Evolutionary conservation across 2,329 filamentous ascomycete genomes (phyloP), one percentile per base, ranked within the genome.

Genomic region (Exophiala bonariae): DNA sequence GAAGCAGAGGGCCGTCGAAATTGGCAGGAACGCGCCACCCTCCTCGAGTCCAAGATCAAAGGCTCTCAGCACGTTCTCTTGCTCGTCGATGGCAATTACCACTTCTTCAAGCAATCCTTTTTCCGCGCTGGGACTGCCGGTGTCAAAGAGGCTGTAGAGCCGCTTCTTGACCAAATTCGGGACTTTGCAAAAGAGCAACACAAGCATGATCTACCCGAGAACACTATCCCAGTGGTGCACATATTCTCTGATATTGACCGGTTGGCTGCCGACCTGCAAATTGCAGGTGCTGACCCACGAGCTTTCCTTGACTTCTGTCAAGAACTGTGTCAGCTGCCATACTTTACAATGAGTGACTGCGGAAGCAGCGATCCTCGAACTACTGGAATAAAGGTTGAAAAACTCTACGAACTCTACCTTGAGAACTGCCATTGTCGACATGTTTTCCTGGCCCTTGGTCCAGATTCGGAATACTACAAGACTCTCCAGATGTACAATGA

Each of bases 381-480:
- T 22, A 47, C 49, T 3, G 47, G 45, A 38, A 38, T 26, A 9
- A 54, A 52, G 30, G 23, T 55, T 26, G 44, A 51, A 46, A 35
- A 53, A 32, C 48, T 49, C 44, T 57, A 57, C 37, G 49, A 52
- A 39, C 20, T 57, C 19, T 48, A 47, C 32, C 41, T 57, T 20
- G 54, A 57, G 41, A 57, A 57, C 30, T 57, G 51, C 41, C 54
- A 57, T 28, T 54, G 51, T 36, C 38, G 50, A 35, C 54, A 57
- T 32, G 31, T 55, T 22, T 52, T 55, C 38, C 49, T 57, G 11
- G 54, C 51, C 9, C 30, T 57, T 10, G 44, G 47, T 3, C 43
- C 48, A 8, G 23, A 47, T n/a, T 50, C 51, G 1, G 51, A 52
- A 19, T 57, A 57, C 36, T 53, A 53, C 41, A 47, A 40, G 4